Percentiles rank a stretch among this genome's conserved stretches.
phyloP scores from a whole-genome alignment of 139 green algal species.

The Chlorella sp. region DNA sequence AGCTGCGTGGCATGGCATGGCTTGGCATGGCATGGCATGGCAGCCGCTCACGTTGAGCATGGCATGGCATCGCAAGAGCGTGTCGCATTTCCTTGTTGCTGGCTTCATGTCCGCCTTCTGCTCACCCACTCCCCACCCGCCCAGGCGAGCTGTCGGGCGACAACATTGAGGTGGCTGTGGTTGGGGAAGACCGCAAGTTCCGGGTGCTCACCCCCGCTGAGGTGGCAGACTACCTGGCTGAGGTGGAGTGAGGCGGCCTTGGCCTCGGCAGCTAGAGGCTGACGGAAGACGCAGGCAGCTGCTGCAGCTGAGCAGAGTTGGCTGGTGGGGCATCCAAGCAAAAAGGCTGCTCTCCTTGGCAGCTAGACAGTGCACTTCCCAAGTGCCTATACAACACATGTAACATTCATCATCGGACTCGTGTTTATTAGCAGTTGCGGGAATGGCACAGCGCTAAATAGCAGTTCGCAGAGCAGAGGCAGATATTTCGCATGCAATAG shows the following conservation, averaged over 20 bases:
- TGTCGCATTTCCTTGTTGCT: background rate
- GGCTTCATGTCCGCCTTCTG: background rate
- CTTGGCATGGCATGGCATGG: too few species aligned
- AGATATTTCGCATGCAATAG: too few species aligned
- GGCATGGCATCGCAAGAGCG: background rate
- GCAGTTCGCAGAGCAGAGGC: too few species aligned
- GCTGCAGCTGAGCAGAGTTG: too few species aligned
- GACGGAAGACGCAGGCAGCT: background rate
- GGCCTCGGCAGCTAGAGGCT: background rate
- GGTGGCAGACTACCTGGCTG: constrained; percentile 96
- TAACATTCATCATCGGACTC: too few species aligned
- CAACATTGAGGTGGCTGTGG: constrained; percentile 91
- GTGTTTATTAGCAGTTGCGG: too few species aligned
- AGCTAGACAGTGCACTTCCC: too few species aligned
- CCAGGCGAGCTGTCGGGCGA: constrained; percentile 71
- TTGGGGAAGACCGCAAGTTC: constrained; percentile 93
- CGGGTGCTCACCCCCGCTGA: constrained; percentile 89
- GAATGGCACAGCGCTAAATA: too few species aligned
- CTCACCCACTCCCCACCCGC: background rate
- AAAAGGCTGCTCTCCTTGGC: too few species aligned
- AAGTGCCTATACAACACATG: too few species aligned
- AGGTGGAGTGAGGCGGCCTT: constrained; percentile 87
- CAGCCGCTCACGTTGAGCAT: too few species aligned
- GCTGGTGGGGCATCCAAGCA: too few species aligned
- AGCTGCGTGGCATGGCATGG: background rate